phyloP scores from a whole-genome alignment of 441 rosid genomes.

The Syzygium malaccense region DNA sequence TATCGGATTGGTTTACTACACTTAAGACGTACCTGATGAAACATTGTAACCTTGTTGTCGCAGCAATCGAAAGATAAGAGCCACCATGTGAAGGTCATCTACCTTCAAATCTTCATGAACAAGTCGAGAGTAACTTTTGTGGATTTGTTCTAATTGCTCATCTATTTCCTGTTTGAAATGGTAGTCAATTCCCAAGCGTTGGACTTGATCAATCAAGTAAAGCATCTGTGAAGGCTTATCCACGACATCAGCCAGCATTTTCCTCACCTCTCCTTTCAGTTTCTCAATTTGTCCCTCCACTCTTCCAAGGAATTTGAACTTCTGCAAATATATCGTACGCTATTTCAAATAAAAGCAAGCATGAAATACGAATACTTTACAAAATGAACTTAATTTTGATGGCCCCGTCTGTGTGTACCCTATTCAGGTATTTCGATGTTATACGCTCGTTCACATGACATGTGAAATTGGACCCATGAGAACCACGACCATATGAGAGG shows the following conservation, averaged over 20 bases:
- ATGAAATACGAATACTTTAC: background rate
- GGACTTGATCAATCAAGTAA: background rate
- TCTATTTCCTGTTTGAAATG: background rate
- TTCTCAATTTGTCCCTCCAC: background rate
- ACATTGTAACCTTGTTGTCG: background rate
- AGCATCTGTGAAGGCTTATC: background rate
- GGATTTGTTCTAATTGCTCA: background rate
- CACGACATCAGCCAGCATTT: background rate
- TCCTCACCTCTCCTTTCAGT: background rate
- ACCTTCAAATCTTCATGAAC: background rate
- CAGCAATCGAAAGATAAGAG: background rate
- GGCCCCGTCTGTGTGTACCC: background rate
- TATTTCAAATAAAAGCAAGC: background rate
- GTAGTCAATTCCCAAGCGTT: background rate
- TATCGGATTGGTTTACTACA: background rate
- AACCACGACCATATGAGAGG: background rate
- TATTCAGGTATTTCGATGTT: background rate
- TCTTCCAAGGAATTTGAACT: background rate
- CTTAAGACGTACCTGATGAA: background rate
- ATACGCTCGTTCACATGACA: background rate
- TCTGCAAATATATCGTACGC: background rate
- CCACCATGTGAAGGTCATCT: background rate
- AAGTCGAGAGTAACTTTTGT: background rate
- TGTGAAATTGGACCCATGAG: background rate
- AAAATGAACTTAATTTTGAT: background rate